phyloP scores from a whole-genome alignment of 2,329 filamentous ascomycete species.

The Trichoderma harzianum region DNA sequence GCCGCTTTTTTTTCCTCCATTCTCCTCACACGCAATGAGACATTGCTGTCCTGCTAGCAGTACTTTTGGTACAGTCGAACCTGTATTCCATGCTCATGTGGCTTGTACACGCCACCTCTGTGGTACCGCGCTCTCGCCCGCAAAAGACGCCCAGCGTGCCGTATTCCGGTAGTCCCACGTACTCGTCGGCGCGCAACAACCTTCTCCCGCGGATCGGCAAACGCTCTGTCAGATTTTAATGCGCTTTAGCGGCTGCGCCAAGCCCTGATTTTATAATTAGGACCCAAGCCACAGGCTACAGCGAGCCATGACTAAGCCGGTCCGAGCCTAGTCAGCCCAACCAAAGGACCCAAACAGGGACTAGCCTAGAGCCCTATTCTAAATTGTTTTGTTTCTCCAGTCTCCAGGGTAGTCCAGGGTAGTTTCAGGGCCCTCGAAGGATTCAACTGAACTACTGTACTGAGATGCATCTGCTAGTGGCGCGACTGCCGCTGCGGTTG shows the following conservation, averaged over 20 bases:
- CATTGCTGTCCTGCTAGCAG: neutral
- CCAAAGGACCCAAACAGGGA: no score
- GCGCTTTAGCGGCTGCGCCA: neutral
- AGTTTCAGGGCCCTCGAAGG: neutral
- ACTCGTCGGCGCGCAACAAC: neutral
- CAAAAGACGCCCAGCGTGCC: neutral
- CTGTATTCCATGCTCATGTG: neutral
- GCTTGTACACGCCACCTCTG: neutral
- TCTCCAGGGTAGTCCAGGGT: neutral
- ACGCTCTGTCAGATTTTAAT: conserved; percentile 1
- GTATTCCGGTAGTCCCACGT: neutral
- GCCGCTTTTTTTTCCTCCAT: neutral
- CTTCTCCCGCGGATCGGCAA: neutral
- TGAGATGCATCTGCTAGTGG: neutral
- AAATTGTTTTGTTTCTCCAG: no score
- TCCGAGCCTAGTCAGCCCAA: neutral
- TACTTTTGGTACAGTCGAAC: neutral
- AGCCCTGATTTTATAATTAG: neutral
- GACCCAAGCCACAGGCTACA: neutral
- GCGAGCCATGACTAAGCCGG: neutral
- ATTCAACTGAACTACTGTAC: neutral
- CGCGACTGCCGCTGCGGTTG: neutral
- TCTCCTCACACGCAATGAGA: neutral
- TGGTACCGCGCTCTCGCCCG: neutral
- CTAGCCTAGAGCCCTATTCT: neutral